Evolutionary conservation across 345 rosid genomes (phyloP).

Genomic region (Bruguiera sexangula): DNA sequence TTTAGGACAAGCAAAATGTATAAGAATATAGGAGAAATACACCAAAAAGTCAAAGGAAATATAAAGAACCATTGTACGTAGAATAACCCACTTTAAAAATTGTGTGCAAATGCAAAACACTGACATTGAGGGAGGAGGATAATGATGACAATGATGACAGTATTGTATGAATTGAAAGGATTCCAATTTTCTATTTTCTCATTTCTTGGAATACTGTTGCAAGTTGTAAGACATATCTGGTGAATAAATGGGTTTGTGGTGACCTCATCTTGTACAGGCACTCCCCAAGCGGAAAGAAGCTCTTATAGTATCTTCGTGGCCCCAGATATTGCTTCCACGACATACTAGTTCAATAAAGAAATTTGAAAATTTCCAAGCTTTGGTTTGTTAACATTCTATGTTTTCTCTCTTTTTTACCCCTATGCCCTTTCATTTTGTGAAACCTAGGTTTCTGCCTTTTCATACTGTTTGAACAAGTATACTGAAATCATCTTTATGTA

Average conservation of each 20-base stretch:
- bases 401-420: background rate
- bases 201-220: background rate
- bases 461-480: background rate
- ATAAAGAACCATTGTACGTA: too few species aligned
- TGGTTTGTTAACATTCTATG: conserved; percentile 49
- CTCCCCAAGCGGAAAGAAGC: conserved; percentile 72
- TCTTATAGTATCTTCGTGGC: conserved; percentile 89
- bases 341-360: conserved; percentile 50
- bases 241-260: conserved; percentile 1
- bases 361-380: conserved; percentile 83
- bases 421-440: background rate
- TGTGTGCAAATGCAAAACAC: too few species aligned
- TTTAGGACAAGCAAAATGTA: too few species aligned
- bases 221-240: background rate
- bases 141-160: too few species aligned
- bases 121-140: too few species aligned
- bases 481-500: conserved; percentile 10
- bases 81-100: too few species aligned
- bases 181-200: background rate
- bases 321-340: conserved; percentile 72
- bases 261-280: conserved; percentile 47
- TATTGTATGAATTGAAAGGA: too few species aligned
- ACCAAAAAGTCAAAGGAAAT: too few species aligned
- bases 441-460: background rate
- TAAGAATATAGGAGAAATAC: too few species aligned